Base-by-base conservation (phyloP, 495 filamentous ascomycete genomes). In the Xanthoparmelia taractica region DNA sequence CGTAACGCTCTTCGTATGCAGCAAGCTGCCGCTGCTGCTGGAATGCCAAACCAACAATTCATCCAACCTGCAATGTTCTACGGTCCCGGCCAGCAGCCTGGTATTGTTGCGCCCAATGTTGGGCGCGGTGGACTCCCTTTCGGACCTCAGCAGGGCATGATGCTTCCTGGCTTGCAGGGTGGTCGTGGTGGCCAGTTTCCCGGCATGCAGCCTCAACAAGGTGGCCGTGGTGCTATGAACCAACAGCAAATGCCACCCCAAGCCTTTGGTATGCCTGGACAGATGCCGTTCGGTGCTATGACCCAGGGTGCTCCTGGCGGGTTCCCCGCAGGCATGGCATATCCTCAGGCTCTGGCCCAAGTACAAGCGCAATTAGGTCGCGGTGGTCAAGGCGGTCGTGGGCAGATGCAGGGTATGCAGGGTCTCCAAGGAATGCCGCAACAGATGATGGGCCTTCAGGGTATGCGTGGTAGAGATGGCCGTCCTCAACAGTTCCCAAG, bases 1-100 rank as follows among this genome's bases (percentile, higher is more conserved):
- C 92, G 94, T 74, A 97, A 97, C 82, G 91, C 94, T 77, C 86
- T 97, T 72, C 86, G 95, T 68, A 92, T 97, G 86, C 95, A 97
- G 80, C 94, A 99, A 78, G 88, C 91, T 69, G 93, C 92, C 59
- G 92, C 95, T 60, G 90, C 86, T 59, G 94, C 91, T 61, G 92
- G 90, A 69, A 91, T 96, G 82, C 89, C 90, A 65, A 87, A 91
- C 75, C 64, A 77, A 65, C 65, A 61, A 59, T 86, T 82, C 78
- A 85, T 94, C 85, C 89, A 90, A 74, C 82, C 87, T 63, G 85
- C 87, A 56, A 90, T 96, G 79, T 96, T 91, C 81, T 95, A 92
- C 71, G 85, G 83, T 34, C 89, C 89, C 61, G 88, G 88, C 38
- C 91, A 95, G 77, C 93, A 94, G 78, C 82, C 85, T 18, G 87